Base-by-base conservation (phyloP, 2,329 filamentous ascomycete species). In the Harringtonia aguacate region DNA sequence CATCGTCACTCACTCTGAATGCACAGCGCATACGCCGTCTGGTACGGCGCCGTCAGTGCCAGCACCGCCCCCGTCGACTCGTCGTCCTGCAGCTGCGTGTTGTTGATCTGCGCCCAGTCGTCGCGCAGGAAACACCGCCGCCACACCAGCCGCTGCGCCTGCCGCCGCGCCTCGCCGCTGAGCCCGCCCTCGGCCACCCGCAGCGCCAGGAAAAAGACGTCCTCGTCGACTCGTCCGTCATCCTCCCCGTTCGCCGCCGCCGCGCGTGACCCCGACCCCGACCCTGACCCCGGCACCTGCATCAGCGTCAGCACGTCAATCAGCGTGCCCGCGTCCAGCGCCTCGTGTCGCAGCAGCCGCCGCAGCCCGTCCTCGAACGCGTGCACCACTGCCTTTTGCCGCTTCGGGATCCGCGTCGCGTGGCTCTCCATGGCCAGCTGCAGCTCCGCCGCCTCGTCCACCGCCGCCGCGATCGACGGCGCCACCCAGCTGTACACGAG, bases 91-190 rank as follows among this genome's bases (percentile, higher is more conserved):
- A 82, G 70, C 39, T 81, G 77, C 1, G 84, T 90, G 52, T 86
- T 79, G 56, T 92, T 90, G 57, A 94, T 75, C 46, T 68, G 70
- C 22, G 74, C 68, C 92, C 92, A 98, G 57, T 95, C 78, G 59
- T 95, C 89, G 40, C 81, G 78, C 52, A 90, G 73, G 55, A 84
- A 84, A 48, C 87, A 82, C 43, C 92, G 79, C 57, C 92, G 83
- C 92, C 92, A 98, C 49, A 97, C 85, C 33, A 79, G 65, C 15
- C 68, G 64, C 58, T 71, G 69, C 6, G 73, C 73, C 50, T 81
- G 72, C 50, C 73, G 71, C 37, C 75, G 70, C n/a, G 75, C 72
- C 17, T 68, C 79, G 51, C 66, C 68, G 53, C 61, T 69, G 53
- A 70, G 72, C 51, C 66, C 77, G 56, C 66, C 72, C 61, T 67